Conservation (phyloP, 345 rosid genomes). For the Heritiera littoralis region DNA sequence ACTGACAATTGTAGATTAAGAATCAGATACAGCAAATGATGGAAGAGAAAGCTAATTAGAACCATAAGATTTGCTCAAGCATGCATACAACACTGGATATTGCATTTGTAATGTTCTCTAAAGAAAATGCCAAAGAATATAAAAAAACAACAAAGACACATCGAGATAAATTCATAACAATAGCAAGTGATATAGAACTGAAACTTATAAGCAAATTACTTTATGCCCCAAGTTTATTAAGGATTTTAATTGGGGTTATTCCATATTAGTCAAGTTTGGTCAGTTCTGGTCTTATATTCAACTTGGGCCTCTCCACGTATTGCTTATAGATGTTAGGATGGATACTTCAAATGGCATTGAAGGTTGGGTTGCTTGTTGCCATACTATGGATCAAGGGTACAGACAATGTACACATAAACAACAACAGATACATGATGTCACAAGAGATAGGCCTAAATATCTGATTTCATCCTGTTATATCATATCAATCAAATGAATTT, state of each 20-base stretch:
- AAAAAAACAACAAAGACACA: not conserved
- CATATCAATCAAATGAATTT: not conserved
- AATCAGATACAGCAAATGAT: constrained; percentile 17
- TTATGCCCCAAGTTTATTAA: not conserved
- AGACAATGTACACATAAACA: not conserved
- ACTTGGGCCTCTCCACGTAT: not conserved
- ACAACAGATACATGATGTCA: not conserved
- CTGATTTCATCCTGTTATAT: not conserved
- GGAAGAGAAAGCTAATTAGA: constrained; percentile 4
- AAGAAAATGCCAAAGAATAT: not conserved
- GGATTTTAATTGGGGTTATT: not conserved
- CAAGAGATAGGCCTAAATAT: not conserved
- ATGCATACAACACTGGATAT: not conserved
- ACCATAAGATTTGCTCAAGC: not conserved
- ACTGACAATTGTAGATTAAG: constrained; percentile 50
- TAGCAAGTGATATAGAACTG: not conserved
- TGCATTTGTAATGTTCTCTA: not conserved
- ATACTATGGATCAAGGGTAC: not conserved
- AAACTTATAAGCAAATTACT: not conserved
- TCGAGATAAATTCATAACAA: not conserved
- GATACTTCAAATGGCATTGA: not conserved
- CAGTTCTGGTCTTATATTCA: not conserved
- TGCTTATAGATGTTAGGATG: not conserved
- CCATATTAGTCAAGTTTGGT: not conserved
- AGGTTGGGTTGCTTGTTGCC: not conserved